Percentiles rank a stretch among this genome's conserved stretches.
These are phyloP conservation scores for Mycena albidolilacea DNA, from an alignment of 768 basidiomycete species.

Conservation along the genomic window DNA sequence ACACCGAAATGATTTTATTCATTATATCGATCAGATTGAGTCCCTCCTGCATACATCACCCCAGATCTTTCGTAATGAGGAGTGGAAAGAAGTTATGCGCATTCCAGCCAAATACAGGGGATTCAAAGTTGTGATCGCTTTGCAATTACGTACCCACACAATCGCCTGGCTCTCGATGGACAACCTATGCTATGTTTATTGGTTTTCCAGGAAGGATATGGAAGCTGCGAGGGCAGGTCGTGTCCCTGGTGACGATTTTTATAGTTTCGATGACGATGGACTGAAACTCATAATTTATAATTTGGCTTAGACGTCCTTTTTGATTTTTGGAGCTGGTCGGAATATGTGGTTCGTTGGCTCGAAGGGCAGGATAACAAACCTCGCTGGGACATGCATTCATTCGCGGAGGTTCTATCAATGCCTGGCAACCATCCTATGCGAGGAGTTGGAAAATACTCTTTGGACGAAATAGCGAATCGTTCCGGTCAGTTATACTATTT, in stretches of 20 bases:
- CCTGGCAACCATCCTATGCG: too few species aligned
- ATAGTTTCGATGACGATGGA: neutral
- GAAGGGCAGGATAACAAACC: neutral
- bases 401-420: too few species aligned
- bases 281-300: neutral
- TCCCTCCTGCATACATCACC: neutral
- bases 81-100: neutral
- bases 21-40: neutral
- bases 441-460: too few species aligned
- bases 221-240: neutral
- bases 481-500: too few species aligned
- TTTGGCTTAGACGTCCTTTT: neutral
- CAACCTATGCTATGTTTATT: neutral
- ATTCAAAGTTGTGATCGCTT: neutral
- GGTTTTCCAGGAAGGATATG: neutral
- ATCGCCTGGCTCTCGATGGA: neutral
- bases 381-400: too few species aligned
- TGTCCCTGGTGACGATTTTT: neutral
- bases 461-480: too few species aligned
- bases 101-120: neutral
- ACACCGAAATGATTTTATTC: neutral
- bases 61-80: neutral
- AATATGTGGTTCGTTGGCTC: neutral
- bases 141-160: neutral
- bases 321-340: neutral